Evolutionary conservation across 106 monocot genomes (phyloP).

Genomic region (Acorus calamus): DNA sequence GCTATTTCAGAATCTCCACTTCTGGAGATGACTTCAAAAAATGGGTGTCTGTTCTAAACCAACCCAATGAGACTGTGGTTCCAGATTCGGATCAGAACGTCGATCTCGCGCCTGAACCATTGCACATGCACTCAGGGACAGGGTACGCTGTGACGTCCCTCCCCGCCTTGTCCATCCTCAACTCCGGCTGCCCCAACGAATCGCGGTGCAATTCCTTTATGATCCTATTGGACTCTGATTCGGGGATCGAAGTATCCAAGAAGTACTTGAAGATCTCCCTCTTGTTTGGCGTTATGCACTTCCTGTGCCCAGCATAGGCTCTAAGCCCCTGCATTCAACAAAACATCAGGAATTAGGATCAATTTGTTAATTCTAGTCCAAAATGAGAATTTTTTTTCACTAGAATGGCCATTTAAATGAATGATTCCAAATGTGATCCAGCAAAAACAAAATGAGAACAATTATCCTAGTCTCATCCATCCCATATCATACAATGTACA

Average conservation of each 20-base stretch:
- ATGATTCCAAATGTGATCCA: no score
- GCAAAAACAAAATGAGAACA: no score
- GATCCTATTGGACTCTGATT: conserved; percentile 56
- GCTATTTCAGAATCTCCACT: no score
- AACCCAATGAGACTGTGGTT: no score
- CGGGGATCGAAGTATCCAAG: conserved; percentile 35
- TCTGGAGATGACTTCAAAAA: no score
- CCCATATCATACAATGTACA: no score
- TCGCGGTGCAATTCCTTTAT: conserved; percentile 55
- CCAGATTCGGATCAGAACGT: background rate
- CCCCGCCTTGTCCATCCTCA: conserved; percentile 28
- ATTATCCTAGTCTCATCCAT: no score
- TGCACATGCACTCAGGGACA: conserved; percentile 85
- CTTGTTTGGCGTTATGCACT: conserved; percentile 86
- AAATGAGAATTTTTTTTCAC: no score
- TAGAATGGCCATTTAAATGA: no score
- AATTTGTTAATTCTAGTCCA: no score
- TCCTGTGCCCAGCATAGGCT: conserved; percentile 67
- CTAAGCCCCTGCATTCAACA: conserved; percentile 48
- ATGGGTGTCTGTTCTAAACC: no score
- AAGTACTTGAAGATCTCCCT: conserved; percentile 80
- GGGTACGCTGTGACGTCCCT: conserved; percentile 81
- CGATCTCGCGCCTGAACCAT: conserved; percentile 15
- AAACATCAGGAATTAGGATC: no score
- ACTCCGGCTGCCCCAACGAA: conserved; percentile 74